These are phyloP conservation scores for Claviceps paspali DNA, from an alignment of 2,329 filamentous ascomycete species.

Conservation along the genomic window DNA sequence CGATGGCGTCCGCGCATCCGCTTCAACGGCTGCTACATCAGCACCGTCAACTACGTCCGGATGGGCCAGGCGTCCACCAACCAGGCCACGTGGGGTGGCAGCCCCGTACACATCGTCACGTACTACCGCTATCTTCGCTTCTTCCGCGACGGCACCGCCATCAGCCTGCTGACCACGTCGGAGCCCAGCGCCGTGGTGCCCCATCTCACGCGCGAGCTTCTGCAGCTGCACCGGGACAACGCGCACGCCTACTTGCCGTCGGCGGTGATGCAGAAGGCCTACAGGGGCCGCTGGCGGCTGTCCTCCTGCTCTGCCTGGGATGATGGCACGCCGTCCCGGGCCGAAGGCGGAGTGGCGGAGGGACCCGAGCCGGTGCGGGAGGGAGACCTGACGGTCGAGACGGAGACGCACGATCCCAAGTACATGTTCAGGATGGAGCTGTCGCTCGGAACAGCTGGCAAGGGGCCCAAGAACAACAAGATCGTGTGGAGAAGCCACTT, in stretches of 20 bases:
- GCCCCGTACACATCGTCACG: conserved; percentile 83
- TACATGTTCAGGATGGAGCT: conserved; percentile 81
- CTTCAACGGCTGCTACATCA: conserved; percentile 94
- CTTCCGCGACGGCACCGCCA: conserved; percentile 73
- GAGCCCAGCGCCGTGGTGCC: conserved; percentile 83
- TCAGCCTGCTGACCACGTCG: conserved; percentile 65
- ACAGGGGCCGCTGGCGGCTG: conserved; percentile 40
- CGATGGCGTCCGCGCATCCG: conserved; percentile 70
- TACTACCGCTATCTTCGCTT: conserved; percentile 97
- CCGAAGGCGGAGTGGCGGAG: too few relatives aligned
- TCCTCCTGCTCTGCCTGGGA: conserved; percentile 18
- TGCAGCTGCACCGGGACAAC: conserved; percentile 30
- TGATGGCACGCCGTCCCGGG: conserved; percentile 4
- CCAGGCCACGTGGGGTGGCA: conserved; percentile 56
- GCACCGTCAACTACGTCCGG: conserved; percentile 87
- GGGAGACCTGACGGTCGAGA: conserved; percentile 67
- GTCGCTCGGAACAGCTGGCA: conserved; percentile 47
- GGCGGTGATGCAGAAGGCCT: conserved; percentile 52
- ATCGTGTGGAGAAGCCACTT: conserved; percentile 79
- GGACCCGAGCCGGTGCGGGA: too few relatives aligned
- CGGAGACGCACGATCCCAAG: conserved; percentile 61
- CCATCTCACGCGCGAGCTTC: conserved; percentile 57
- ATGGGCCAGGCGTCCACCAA: conserved; percentile 58
- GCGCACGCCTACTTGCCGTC: conserved; percentile 20
- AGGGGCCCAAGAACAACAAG: conserved; percentile 65